phyloP scores from a whole-genome alignment of 176 grass and related monocot genomes.

The sorghum (Sorghum bicolor) region DNA sequence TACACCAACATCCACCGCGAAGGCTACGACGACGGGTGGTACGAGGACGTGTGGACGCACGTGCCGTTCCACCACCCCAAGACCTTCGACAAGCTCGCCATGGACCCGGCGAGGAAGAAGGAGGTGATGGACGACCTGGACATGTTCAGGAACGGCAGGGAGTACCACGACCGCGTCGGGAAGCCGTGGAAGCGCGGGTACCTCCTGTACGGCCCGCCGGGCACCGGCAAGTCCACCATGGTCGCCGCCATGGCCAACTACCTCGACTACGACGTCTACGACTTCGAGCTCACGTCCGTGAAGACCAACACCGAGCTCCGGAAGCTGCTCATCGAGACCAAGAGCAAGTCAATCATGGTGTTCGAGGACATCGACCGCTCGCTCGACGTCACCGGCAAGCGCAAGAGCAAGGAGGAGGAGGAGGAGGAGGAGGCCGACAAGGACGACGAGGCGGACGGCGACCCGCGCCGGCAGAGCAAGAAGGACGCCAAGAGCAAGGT shows the following conservation, averaged over 20 bases:
- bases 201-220: slow-evolving; percentile 40
- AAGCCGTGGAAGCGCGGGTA: slow-evolving; percentile 46
- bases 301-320: slow-evolving; percentile 45
- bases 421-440: background rate
- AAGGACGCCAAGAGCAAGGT: slow-evolving; percentile 15
- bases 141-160: slow-evolving; percentile 6
- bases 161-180: slow-evolving; percentile 1
- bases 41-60: slow-evolving; percentile 22
- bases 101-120: slow-evolving; percentile 32
- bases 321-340: slow-evolving; percentile 50
- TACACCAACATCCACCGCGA: slow-evolving; percentile 10
- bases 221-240: slow-evolving; percentile 44
- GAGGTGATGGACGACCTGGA: slow-evolving; percentile 27
- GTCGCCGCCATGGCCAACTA: slow-evolving; percentile 42
- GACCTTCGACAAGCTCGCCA: slow-evolving; percentile 33
- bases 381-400: slow-evolving; percentile 46
- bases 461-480: too few species aligned
- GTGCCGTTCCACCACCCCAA: slow-evolving; percentile 33
- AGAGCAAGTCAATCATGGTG: slow-evolving; percentile 62
- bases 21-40: background rate
- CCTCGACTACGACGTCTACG: slow-evolving; percentile 40
- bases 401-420: background rate
- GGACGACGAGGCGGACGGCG: background rate
- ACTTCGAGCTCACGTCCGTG: slow-evolving; percentile 42
- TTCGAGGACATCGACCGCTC: slow-evolving; percentile 94